A percentile compares a stretch with the other conserved stretches of the same genome.
phyloP scores from a whole-genome alignment of 2,329 filamentous ascomycete genomes.

The Hysterium pulicare region DNA sequence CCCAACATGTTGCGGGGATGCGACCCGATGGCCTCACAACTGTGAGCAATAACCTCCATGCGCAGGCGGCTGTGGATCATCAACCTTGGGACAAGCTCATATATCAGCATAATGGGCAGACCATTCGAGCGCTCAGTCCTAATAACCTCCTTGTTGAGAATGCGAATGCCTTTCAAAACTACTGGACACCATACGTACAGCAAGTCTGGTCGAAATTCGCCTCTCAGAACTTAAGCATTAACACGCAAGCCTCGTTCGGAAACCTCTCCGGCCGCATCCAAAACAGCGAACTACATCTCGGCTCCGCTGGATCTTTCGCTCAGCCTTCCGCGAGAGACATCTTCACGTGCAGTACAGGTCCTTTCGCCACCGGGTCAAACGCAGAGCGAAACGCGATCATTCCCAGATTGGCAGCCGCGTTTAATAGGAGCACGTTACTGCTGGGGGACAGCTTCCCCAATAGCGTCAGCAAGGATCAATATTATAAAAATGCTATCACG shows the following conservation, averaged over 20 bases:
- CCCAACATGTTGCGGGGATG: slow-evolving; percentile 56
- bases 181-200: slow-evolving; percentile 53
- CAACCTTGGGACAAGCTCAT: slow-evolving; percentile 60
- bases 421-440: slow-evolving; percentile 70
- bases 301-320: slow-evolving; percentile 22
- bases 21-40: slow-evolving; percentile 53
- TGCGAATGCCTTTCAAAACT: slow-evolving; percentile 46
- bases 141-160: slow-evolving; percentile 48
- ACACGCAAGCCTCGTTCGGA: slow-evolving; percentile 63
- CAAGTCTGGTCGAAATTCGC: slow-evolving; percentile 51
- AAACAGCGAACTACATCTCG: slow-evolving; percentile 42
- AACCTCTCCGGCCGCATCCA: slow-evolving; percentile 50
- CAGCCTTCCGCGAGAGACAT: slow-evolving; percentile 52
- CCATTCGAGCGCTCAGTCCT: slow-evolving; percentile 42
- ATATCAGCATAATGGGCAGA: slow-evolving; percentile 36
- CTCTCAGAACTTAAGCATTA: slow-evolving; percentile 50
- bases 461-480: slow-evolving; percentile 25
- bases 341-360: slow-evolving; percentile 63
- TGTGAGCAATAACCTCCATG: slow-evolving; percentile 53
- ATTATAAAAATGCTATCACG: slow-evolving; percentile 38
- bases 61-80: slow-evolving; percentile 56
- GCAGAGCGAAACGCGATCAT: slow-evolving; percentile 56
- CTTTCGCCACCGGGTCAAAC: slow-evolving; percentile 50
- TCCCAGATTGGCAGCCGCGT: slow-evolving; percentile 70
- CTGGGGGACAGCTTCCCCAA: slow-evolving; percentile 39